Conservation (phyloP, 495 filamentous ascomycete species). For the Penicillium chermesinum region DNA sequence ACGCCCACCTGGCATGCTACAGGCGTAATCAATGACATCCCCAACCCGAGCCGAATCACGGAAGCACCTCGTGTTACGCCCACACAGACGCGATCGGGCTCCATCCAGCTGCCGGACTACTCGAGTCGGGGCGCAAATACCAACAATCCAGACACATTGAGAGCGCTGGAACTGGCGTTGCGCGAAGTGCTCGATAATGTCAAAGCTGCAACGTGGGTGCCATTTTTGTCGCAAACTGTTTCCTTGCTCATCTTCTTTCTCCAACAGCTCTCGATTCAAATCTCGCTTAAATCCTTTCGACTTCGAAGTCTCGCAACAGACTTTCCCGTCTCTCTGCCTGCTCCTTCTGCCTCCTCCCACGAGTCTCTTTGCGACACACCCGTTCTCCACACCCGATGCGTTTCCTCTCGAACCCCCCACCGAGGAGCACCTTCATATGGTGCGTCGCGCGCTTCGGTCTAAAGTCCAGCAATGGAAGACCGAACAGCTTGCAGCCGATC, state of each 20-base stretch:
- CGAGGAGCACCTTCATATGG: constrained; percentile 61
- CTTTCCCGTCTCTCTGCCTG: constrained; percentile 76
- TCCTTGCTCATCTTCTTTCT: not conserved
- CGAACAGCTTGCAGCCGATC: constrained; percentile 33
- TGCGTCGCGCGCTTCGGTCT: constrained; percentile 59
- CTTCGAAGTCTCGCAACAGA: constrained; percentile 74
- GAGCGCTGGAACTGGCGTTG: constrained; percentile 78
- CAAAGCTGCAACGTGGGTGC: constrained; percentile 71
- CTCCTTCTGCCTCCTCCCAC: constrained; percentile 74
- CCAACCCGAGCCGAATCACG: constrained; percentile 35
- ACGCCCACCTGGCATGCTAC: constrained; percentile 71
- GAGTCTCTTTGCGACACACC: constrained; percentile 65
- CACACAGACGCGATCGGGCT: constrained; percentile 40
- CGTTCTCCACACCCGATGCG: constrained; percentile 61
- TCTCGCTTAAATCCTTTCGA: constrained; percentile 61
- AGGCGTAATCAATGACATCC: constrained; percentile 75
- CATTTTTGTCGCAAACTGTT: constrained; percentile 3
- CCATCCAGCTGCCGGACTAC: constrained; percentile 49
- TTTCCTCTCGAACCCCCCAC: constrained; percentile 73
- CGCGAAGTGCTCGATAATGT: constrained; percentile 73
- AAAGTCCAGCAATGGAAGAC: constrained; percentile 59
- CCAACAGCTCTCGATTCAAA: constrained; percentile 27
- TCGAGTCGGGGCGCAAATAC: constrained; percentile 52
- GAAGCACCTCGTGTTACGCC: constrained; percentile 38
- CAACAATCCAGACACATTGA: constrained; percentile 65